These are phyloP conservation scores for Solanum gandarillasii DNA, from an alignment of 257 asterid species.

Conservation along the genomic window DNA sequence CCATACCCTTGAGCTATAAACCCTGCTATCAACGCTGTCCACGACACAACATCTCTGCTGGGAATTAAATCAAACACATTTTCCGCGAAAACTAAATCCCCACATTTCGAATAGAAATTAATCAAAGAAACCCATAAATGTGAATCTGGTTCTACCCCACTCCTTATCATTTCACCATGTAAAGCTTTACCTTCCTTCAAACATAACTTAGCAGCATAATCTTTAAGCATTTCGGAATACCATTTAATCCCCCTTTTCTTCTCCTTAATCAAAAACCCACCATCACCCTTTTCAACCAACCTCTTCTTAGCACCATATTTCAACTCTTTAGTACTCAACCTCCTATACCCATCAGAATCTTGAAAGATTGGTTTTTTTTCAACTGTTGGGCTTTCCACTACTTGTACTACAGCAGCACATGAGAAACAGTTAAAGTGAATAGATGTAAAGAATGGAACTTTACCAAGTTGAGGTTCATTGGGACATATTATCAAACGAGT, in stretches of 20 bases:
- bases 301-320: constrained; percentile 11
- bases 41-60: constrained; percentile 48
- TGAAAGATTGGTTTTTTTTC: not conserved
- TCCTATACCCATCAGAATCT: not conserved
- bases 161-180: constrained; percentile 50
- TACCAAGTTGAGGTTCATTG: not conserved
- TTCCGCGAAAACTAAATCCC: constrained; percentile 27
- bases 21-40: constrained; percentile 81
- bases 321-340: not conserved
- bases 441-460: constrained; percentile 6
- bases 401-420: constrained; percentile 19
- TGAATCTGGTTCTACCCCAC: constrained; percentile 40
- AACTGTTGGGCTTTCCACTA: not conserved
- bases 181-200: constrained; percentile 47
- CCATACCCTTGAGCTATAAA: constrained; percentile 64
- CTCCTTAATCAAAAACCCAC: constrained; percentile 4
- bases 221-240: constrained; percentile 48
- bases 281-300: not conserved
- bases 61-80: constrained; percentile 48
- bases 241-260: constrained; percentile 23
- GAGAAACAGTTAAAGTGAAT: constrained; percentile 4
- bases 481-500: constrained; percentile 26
- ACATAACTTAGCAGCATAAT: constrained; percentile 29
- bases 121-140: constrained; percentile 69
- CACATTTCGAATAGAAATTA: constrained; percentile 62